These are phyloP conservation scores for Rhodotorula sp. DNA, from an alignment of 1,284 basidiomycete genomes.

Conservation along the genomic window DNA sequence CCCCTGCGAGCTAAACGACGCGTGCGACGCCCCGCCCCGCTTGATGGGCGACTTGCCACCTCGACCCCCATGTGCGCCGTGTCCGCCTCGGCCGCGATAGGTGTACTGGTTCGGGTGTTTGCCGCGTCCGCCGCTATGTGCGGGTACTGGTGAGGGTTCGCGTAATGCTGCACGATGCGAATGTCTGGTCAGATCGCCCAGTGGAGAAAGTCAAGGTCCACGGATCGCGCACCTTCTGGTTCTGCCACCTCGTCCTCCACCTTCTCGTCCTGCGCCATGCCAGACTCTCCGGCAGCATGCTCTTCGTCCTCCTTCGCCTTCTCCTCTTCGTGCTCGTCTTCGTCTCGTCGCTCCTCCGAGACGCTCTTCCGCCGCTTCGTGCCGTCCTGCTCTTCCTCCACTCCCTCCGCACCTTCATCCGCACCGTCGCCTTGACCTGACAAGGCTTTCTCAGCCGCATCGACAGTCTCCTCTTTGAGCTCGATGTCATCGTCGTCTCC, in stretches of 20 bases:
- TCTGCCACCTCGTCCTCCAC: slow-evolving; percentile 2
- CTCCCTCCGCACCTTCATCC: not conserved
- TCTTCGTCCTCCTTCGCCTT: not conserved
- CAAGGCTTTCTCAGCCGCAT: not conserved
- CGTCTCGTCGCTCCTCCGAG: slow-evolving; percentile 5
- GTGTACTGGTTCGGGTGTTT: slow-evolving; percentile 61
- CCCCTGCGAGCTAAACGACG: not conserved
- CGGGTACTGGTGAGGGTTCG: not conserved
- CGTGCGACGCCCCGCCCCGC: slow-evolving; percentile 33
- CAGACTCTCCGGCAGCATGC: not conserved
- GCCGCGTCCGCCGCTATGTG: slow-evolving; percentile 30
- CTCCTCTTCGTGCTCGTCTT: not conserved
- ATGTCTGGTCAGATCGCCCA: not conserved
- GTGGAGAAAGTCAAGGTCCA: not conserved
- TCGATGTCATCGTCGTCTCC: not conserved
- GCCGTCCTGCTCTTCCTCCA: not conserved
- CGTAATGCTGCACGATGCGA: not conserved
- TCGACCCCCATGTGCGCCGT: not conserved
- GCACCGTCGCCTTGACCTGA: not conserved
- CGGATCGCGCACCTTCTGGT: slow-evolving; percentile 1
- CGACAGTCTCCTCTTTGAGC: not conserved
- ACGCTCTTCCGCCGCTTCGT: slow-evolving; percentile 13
- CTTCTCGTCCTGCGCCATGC: not conserved
- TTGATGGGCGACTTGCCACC: slow-evolving; percentile 38
- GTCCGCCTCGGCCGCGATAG: slow-evolving; percentile 50